phyloP scores from a whole-genome alignment of 768 basidiomycete species.

The Bullera alba region DNA sequence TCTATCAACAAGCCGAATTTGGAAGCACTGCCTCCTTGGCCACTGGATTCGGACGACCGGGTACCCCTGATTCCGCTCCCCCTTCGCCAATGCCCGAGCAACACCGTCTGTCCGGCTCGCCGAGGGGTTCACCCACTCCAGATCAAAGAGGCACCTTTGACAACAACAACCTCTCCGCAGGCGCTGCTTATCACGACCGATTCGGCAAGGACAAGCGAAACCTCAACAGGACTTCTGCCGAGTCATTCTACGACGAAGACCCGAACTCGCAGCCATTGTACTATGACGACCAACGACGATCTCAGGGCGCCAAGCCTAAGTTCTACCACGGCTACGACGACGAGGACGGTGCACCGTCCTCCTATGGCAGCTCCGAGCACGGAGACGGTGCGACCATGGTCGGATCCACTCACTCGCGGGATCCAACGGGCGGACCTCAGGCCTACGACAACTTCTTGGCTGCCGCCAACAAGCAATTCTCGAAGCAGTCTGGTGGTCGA shows the following conservation, averaged over 20 bases:
- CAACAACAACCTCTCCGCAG: constrained; percentile 20
- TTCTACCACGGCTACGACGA: constrained; percentile 53
- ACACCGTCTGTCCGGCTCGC: constrained; percentile 9
- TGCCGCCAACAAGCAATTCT: constrained; percentile 75
- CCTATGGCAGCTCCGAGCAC: constrained; percentile 39
- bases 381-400: constrained; percentile 32
- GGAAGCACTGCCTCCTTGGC: constrained; percentile 28
- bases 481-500: constrained; percentile 63
- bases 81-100: constrained; percentile 31
- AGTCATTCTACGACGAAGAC: constrained; percentile 46
- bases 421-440: constrained; percentile 35
- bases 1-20: constrained; percentile 31
- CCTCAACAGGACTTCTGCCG: constrained; percentile 41
- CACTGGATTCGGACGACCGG: constrained; percentile 19
- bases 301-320: constrained; percentile 46
- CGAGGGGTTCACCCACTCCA: constrained; percentile 1
- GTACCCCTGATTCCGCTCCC: constrained; percentile 32
- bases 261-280: constrained; percentile 40
- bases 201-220: constrained; percentile 26
- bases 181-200: constrained; percentile 37
- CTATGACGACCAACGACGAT: constrained; percentile 35
- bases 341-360: constrained; percentile 51
- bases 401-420: constrained; percentile 11
- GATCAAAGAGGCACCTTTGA: constrained; percentile 5
- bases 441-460: constrained; percentile 75